Evolutionary conservation across 2,329 filamentous ascomycete species (phyloP).

Genomic region (Cercospora sp.): DNA sequence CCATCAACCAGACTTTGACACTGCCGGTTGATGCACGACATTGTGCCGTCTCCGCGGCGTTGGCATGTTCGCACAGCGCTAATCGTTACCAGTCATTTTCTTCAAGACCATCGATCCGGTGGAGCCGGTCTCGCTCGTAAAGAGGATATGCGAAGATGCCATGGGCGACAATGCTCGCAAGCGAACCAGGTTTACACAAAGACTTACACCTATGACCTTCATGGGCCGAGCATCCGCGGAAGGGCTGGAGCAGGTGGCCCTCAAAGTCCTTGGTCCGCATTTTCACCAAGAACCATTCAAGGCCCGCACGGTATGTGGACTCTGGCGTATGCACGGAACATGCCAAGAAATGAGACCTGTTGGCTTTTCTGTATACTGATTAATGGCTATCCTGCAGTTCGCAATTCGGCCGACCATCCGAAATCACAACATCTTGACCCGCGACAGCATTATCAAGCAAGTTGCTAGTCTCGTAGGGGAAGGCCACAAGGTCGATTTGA

Average conservation of each 20-base stretch:
- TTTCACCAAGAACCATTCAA: conserved; percentile 58
- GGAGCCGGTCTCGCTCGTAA: conserved; percentile 61
- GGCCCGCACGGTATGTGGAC: conserved; percentile 53
- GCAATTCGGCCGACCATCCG: conserved; percentile 79
- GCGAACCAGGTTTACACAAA: conserved; percentile 59
- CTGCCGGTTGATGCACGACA: background rate
- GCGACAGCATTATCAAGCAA: conserved; percentile 68
- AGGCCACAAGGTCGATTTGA: conserved; percentile 75
- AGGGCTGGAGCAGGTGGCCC: conserved; percentile 65
- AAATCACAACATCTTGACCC: conserved; percentile 68
- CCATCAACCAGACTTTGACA: background rate
- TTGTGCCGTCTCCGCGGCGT: background rate
- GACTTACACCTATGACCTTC: conserved; percentile 60
- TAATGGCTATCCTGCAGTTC: conserved; percentile 56
- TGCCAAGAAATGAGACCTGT: background rate
- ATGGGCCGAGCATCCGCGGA: conserved; percentile 68
- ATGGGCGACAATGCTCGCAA: conserved; percentile 52
- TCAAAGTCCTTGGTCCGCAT: conserved; percentile 61
- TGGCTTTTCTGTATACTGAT: conserved; percentile 1
- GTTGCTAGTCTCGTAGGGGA: conserved; percentile 66
- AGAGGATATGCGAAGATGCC: conserved; percentile 59
- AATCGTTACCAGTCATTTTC: conserved; percentile 53
- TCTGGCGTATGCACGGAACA: background rate
- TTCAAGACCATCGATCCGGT: conserved; percentile 58
- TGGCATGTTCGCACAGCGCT: conserved; percentile 2